Evolutionary conservation across 2,329 filamentous ascomycete genomes (phyloP).

Genomic region (Pyrenochaeta sp.): DNA sequence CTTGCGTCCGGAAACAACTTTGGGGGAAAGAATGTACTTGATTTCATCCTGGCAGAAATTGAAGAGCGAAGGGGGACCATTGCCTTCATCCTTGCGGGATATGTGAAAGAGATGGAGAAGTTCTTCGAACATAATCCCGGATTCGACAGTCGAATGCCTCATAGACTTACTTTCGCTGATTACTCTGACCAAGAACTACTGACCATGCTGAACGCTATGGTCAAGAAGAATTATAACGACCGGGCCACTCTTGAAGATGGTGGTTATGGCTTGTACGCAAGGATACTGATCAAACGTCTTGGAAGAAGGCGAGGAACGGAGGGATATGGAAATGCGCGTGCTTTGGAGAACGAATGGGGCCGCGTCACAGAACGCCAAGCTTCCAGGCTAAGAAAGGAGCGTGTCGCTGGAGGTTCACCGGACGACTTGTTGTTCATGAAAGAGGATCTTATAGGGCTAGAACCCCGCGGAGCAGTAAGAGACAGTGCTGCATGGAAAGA

Average conservation of each 20-base stretch:
- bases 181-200: constrained; percentile 72
- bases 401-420: constrained; percentile 51
- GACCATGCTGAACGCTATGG: constrained; percentile 64
- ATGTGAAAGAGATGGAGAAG: constrained; percentile 76
- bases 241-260: constrained; percentile 69
- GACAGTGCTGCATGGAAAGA: constrained; percentile 65
- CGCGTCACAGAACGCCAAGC: constrained; percentile 67
- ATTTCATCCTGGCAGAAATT: constrained; percentile 75
- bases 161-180: constrained; percentile 72
- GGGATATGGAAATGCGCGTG: constrained; percentile 77
- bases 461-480: constrained; percentile 64
- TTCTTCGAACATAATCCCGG: constrained; percentile 80
- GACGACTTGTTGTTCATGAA: constrained; percentile 69
- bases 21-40: constrained; percentile 70
- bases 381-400: constrained; percentile 60
- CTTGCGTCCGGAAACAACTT: constrained; percentile 66
- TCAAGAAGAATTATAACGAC: constrained; percentile 63
- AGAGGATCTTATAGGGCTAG: constrained; percentile 76
- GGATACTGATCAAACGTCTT: constrained; percentile 69
- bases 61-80: constrained; percentile 76
- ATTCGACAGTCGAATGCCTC: constrained; percentile 73
- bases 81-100: constrained; percentile 77
- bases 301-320: constrained; percentile 69
- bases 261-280: constrained; percentile 66
- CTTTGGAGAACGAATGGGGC: constrained; percentile 69